Base-by-base conservation (phyloP, 2,329 filamentous ascomycete genomes). In the Scedosporium dehoogii region DNA sequence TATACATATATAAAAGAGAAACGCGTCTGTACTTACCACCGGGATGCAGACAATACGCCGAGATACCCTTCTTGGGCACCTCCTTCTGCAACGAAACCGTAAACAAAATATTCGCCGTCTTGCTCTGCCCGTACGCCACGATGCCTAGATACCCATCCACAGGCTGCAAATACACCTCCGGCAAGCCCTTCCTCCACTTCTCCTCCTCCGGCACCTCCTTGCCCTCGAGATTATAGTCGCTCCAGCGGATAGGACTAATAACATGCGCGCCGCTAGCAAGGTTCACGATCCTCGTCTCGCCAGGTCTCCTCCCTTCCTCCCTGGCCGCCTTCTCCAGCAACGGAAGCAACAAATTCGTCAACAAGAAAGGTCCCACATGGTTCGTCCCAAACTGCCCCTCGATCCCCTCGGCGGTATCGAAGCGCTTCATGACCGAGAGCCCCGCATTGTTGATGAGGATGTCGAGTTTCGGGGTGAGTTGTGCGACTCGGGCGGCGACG, bases 361-460 rank as follows among this genome's bases (percentile, higher is more conserved):
- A 70, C 2, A 81, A 70, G 58, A 77, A 81, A 66, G 79, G 79
- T 0, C 74, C 75, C 5, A 81, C 59, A 60, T 81, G 75, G 59
- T 79, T 80, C 2, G 73, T 74, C 0, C 72, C 76, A 58, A 81
- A 76, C 62, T 79, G 76, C 61, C 70, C 68, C 69, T 80, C 78
- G 58, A 75, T 70, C 0, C 78, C 78, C 3, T 79, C 76, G 3
- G 69, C 65, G 7, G 71, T 74, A n/a, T 72, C 64, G 2, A 68
- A 70, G 48, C 72, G 72, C 4, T 73, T 69, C 10, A 64, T 65
- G n/a, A 67, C 73, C 72, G 77, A 78, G 38, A 79, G 66, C 12
- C 72, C 78, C 0, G 79, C 79, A 60, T 77, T 81, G 64, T 78
- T 78, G 60, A 81, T 68, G 1, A 81, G 60, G 29, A 80, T 72